A percentile compares a stretch with the other conserved stretches of the same genome.
These are phyloP conservation scores for Ambrosia trifida DNA, from an alignment of 129 eudicot genomes.

Conservation along the genomic window DNA sequence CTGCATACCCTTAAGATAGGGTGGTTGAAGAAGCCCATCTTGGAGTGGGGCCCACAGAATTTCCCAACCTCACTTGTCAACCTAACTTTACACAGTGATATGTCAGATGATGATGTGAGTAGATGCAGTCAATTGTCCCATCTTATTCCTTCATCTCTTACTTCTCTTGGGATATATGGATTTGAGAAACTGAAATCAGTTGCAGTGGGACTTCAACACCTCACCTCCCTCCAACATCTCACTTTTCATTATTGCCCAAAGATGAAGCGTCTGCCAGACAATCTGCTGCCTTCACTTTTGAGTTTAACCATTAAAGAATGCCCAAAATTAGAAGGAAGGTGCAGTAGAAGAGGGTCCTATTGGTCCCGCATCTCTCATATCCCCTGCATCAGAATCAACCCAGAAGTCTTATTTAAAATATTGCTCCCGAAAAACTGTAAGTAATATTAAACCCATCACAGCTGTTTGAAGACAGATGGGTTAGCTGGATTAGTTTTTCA, in stretches of 20 bases:
- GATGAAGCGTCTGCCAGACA: background rate
- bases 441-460: background rate
- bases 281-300: background rate
- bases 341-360: background rate
- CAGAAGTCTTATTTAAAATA: background rate
- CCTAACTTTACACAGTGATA: too few species aligned
- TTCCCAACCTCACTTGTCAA: too few species aligned
- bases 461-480: too few species aligned
- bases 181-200: background rate
- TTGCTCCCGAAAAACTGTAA: too few species aligned
- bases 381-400: background rate
- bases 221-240: conserved; percentile 29
- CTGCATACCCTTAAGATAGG: too few species aligned
- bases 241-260: fast-evolving
- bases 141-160: conserved; percentile 26
- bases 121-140: background rate
- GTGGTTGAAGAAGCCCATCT: too few species aligned
- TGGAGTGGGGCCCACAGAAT: too few species aligned
- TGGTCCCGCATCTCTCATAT: conserved; percentile 19
- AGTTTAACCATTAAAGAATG: background rate
- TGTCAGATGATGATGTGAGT: too few species aligned
- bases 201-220: background rate
- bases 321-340: conserved; percentile 4
- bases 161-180: background rate
- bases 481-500: too few species aligned